Evolutionary conservation across 768 basidiomycete species (phyloP).

Genomic region (Lactifluus rugatus): DNA sequence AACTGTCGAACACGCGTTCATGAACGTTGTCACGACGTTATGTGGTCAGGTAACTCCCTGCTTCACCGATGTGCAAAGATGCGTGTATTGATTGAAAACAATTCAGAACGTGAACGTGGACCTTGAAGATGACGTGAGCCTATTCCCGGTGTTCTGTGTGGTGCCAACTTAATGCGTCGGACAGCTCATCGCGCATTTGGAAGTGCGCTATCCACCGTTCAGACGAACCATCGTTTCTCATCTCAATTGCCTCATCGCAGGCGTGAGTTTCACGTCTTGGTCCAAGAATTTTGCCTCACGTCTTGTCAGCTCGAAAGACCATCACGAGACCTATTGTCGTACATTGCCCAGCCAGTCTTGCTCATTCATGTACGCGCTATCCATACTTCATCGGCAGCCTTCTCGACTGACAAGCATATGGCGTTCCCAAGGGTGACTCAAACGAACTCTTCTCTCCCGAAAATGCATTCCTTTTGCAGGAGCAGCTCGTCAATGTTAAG

Average conservation of each 20-base stretch:
- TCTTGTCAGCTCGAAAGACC: background rate
- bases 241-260: conserved; percentile 4
- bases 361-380: conserved; percentile 15
- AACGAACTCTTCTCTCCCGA: conserved; percentile 11
- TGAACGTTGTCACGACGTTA: conserved; percentile 20
- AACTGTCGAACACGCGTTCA: conserved; percentile 21
- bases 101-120: conserved; percentile 15
- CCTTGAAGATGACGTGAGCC: conserved; percentile 17
- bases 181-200: conserved; percentile 21
- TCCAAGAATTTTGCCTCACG: background rate
- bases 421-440: conserved; percentile 13
- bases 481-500: conserved; percentile 15
- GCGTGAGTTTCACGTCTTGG: background rate
- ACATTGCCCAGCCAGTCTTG: conserved; percentile 9
- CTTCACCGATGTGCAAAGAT: background rate
- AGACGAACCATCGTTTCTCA: conserved; percentile 14
- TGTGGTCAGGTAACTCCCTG: conserved; percentile 16
- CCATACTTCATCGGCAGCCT: background rate
- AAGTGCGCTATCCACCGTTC: conserved; percentile 21
- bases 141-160: background rate
- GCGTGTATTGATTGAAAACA: background rate
- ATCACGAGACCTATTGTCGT: conserved; percentile 1
- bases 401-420: background rate
- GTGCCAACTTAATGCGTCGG: background rate
- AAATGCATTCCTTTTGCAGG: conserved; percentile 8